phyloP scores from a whole-genome alignment of 768 basidiomycete species.

The Suillus tomentosus region DNA sequence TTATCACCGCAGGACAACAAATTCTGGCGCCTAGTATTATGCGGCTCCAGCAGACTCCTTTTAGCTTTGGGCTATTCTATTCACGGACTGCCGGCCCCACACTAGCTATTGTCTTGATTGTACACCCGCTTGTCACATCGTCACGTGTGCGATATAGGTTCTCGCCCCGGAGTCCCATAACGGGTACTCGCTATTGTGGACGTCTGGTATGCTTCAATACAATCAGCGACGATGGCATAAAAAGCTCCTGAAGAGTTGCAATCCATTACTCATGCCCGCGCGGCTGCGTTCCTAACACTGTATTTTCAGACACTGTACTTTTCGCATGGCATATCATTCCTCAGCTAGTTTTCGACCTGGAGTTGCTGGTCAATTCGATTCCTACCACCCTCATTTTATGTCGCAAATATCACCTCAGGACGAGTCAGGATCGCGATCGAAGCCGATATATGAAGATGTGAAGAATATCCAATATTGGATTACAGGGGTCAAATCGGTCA shows the following conservation, averaged over 20 bases:
- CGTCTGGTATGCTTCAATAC: conserved; percentile 13
- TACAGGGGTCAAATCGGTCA: conserved; percentile 24
- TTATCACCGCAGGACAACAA: conserved; percentile 3
- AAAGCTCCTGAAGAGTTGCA: conserved; percentile 14
- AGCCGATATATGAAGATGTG: conserved; percentile 27
- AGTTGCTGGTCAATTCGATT: conserved; percentile 32
- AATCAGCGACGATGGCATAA: conserved; percentile 21
- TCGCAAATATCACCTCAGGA: conserved; percentile 14
- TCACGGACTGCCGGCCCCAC: background rate
- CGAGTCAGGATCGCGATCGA: conserved; percentile 12
- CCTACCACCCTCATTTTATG: conserved; percentile 18
- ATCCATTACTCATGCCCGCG: conserved; percentile 17
- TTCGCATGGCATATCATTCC: conserved; percentile 24
- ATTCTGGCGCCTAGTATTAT: background rate
- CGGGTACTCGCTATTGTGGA: conserved; percentile 25
- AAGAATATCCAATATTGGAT: conserved; percentile 32
- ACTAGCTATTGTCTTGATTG: conserved; percentile 3
- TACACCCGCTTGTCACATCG: background rate
- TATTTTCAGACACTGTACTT: conserved; percentile 13
- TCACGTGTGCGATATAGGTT: conserved; percentile 25
- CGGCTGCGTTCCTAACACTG: conserved; percentile 29
- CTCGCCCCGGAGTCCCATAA: conserved; percentile 13
- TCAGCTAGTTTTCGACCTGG: conserved; percentile 15
- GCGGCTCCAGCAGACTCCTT: background rate
- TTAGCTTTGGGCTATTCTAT: conserved; percentile 28